These are phyloP conservation scores for Botrytis sinoallii DNA, from an alignment of 2,329 filamentous ascomycete species.

Conservation along the genomic window DNA sequence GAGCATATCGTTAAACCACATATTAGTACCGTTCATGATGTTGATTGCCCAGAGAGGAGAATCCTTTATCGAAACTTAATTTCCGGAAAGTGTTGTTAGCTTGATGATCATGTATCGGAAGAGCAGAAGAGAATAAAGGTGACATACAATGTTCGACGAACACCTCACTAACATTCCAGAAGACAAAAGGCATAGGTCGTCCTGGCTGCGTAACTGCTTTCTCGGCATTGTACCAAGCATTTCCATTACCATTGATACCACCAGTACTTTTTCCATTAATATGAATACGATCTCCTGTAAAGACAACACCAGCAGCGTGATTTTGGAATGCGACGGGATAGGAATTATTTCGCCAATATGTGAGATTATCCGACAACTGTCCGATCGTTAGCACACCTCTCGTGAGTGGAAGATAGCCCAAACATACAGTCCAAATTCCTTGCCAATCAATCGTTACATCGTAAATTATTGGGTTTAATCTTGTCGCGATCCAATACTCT, in stretches of 20 bases:
- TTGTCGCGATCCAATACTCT: constrained; percentile 50
- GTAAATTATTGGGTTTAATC: constrained; percentile 48
- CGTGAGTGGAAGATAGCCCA: background rate
- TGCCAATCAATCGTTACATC: constrained; percentile 52
- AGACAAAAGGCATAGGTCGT: constrained; percentile 55
- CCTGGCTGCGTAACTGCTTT: constrained; percentile 46
- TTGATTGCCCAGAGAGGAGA: constrained; percentile 53
- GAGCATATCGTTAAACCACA: constrained; percentile 50
- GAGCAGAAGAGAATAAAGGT: background rate
- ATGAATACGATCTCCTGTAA: constrained; percentile 48
- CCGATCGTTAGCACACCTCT: background rate
- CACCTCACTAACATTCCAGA: constrained; percentile 56
- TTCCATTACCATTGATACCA: constrained; percentile 53
- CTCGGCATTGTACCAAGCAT: constrained; percentile 53
- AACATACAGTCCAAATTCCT: constrained; percentile 48
- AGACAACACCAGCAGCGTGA: constrained; percentile 51
- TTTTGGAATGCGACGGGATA: constrained; percentile 55
- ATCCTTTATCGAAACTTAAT: constrained; percentile 45
- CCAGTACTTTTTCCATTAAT: constrained; percentile 52
- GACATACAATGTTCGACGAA: constrained; percentile 46
- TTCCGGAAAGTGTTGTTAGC: background rate
- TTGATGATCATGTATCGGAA: background rate
- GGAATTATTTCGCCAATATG: constrained; percentile 53
- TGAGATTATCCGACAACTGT: constrained; percentile 49
- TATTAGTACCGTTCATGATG: constrained; percentile 56